Evolutionary conservation across 352 stramenopile genomes (phyloP), one percentile per base, ranked within the genome.

Genomic region (Globisporangium iwayamae): DNA sequence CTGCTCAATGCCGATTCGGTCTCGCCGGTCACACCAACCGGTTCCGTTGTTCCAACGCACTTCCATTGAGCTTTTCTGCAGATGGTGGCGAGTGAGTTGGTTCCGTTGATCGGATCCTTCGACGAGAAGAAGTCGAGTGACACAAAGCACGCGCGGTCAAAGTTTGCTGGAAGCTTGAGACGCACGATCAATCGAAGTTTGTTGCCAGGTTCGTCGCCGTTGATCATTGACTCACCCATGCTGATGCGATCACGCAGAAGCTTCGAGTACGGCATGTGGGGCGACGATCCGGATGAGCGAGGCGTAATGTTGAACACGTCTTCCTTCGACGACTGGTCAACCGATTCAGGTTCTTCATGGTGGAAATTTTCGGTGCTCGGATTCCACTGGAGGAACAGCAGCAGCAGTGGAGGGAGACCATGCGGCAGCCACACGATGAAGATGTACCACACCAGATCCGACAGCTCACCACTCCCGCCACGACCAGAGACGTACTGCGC

Each of bases 321-420:
- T 30, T 92, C 85, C 66, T 94, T 94, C 1, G 83, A 88, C 8
- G 79, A 89, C 9, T 85, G 76, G 34, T 85, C 77, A 20, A 90
- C 70, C 14, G 77, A 90, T 25, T 79, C 74, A 0, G 71, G 60
- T 56, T 91, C 82, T 20, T 92, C 83, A 50, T 80, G 72, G 34
- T 80, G 73, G 22, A 85, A 71, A 41, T 73, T 85, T 53, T 93
- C 83, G 0, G 85, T 91, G 57, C 83, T 87, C 50, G 85, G 85
- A 55, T 93, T 93, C 85, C 85, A 96, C 56, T 96, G 87, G 28
- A 96, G 68, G 62, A 96, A 94, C 2, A 96, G 72, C 32, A 96
- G 67, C 20, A 93, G 66, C 11, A 94, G 68, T 18, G 87, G 87
- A 22, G 87, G 87, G 6, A 91, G 60, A 25, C 80, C 80, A 36